Base-by-base conservation (phyloP, 2,329 filamentous ascomycete species). In the Hirsutella rhossiliensis region DNA sequence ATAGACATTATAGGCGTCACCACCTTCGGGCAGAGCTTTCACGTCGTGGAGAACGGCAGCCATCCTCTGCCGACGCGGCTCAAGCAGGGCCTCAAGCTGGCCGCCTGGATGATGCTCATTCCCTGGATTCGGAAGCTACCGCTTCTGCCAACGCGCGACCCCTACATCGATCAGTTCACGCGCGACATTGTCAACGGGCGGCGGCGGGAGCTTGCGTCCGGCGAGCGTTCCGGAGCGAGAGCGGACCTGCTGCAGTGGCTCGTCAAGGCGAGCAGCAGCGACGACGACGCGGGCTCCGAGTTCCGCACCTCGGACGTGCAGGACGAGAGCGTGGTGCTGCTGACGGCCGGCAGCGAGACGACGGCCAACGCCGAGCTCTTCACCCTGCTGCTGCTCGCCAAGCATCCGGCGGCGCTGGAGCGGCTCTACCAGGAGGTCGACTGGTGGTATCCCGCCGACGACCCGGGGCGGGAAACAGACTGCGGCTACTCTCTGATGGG, bases 261-360 rank as follows among this genome's bases (percentile, higher is more conserved):
- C 9, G 43, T 44, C 9, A 12, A 44, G 18, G 43, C 38, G n/a
- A 40, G 38, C 20, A 12, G 19, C 30, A 38, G 40, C 11, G 12
- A 17, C 5, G 29, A 30, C 15, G 43, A 15, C 17, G n/a, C n/a
- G n/a, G n/a, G n/a, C n/a, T n/a, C n/a, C n/a, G n/a, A 44, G 6
- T 44, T 44, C 20, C 38, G 38, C n/a, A 40, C 43, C 3, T 40
- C 43, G 3, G 43, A 44, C 30, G 38, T 44, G 5, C 43, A 44
- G 29, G 43, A 44, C 15, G 43, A 44, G 38, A 44, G 29, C 43
- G 43, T 44, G 15, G 43, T 44, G 9, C 29, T 44, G 29, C 32
- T 44, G n/a, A 42, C 41, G 17, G 41, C 41, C 20, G 41, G 41
- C n/a, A 42, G 41, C 41, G 41, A 42, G 34, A 42, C 41, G 17